Base-by-base conservation (phyloP, 352 stramenopile genomes). In the Phytophthora quininea region DNA sequence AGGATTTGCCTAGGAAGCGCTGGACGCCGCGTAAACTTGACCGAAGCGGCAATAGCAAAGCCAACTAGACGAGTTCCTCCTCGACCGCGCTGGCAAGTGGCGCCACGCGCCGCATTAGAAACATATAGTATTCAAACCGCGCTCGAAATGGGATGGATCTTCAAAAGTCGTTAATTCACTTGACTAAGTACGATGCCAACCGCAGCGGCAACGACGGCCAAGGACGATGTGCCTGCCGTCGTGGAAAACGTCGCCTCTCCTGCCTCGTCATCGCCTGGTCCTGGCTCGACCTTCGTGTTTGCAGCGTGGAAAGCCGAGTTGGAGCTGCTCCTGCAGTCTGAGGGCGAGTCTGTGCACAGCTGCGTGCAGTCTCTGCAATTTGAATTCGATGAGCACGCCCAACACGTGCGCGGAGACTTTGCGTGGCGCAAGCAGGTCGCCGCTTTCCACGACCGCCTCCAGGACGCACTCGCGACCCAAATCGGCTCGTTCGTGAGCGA, bases 391-490 rank as follows among this genome's bases (percentile, higher is more conserved):
- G 76, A 88, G 3, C 58, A 68, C 2, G 83, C 80, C n/a, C 64
- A 87, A 35, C 85, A 78, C 54, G 84, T 89, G 31, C 79, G 81
- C 6, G 81, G 81, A 27, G 83, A 91, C 30, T 79, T 79, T n/a
- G 74, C 71, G 12, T 91, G 83, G 83, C 74, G 83, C 8, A 85
- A 84, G 58, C 80, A 91, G 51, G 42, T 90, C 14, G 53, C 50
- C 0, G 7, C 46, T 7, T 86, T 87, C 66, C 77, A 89, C 55
- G 77, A 85, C 47, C 69, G 64, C 27, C 58, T 86, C 12, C 84
- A 89, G 46, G 71, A 85, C 14, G 43, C 64, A n/a, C 30, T 91
- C 1, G 56, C 58, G 5, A 30, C 32, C 0, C 64, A 76, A 10
- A 63, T 88, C 30, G 59, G 56, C 4, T 24, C 3, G 1, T 51